Conservation (phyloP, 139 green algal genomes). For the Chlorella sorokiniana region DNA sequence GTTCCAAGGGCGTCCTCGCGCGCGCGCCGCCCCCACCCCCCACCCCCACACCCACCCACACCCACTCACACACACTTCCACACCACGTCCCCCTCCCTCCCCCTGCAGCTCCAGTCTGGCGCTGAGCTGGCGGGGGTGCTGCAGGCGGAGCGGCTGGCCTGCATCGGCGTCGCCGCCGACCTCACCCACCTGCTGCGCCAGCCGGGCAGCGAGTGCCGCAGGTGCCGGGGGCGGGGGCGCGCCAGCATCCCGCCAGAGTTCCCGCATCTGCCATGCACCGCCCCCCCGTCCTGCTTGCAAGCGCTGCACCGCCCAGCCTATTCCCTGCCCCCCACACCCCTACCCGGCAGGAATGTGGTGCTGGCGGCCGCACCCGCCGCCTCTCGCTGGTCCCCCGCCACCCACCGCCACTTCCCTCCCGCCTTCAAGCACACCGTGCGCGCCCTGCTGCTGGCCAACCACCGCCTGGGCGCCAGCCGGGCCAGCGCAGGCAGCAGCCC, state of each 20-base stretch:
- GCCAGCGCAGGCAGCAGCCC: neutral
- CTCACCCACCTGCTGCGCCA: neutral
- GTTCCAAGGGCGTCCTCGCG: neutral
- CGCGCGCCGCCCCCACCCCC: neutral
- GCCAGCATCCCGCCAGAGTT: neutral
- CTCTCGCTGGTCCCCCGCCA: slow-evolving; percentile 2
- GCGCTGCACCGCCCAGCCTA: neutral
- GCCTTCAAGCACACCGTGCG: slow-evolving; percentile 22
- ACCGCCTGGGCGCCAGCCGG: neutral
- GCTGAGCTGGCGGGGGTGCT: slow-evolving; percentile 21
- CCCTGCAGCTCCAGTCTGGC: slow-evolving; percentile 2
- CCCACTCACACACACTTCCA: neutral
- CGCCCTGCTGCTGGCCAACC: slow-evolving; percentile 21
- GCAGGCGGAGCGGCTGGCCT: slow-evolving; percentile 9
- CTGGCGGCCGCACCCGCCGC: neutral
- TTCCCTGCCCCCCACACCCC: neutral
- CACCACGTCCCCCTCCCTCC: neutral
- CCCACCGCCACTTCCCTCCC: slow-evolving; percentile 11
- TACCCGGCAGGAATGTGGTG: neutral
- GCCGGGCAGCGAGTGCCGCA: slow-evolving; percentile 11
- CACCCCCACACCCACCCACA: neutral
- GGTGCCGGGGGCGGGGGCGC: neutral
- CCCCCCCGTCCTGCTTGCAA: neutral
- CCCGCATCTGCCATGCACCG: neutral
- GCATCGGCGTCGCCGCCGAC: slow-evolving; percentile 1